These are phyloP conservation scores for Gremmenia infestans DNA, from an alignment of 2,329 filamentous ascomycete genomes.

Conservation along the genomic window DNA sequence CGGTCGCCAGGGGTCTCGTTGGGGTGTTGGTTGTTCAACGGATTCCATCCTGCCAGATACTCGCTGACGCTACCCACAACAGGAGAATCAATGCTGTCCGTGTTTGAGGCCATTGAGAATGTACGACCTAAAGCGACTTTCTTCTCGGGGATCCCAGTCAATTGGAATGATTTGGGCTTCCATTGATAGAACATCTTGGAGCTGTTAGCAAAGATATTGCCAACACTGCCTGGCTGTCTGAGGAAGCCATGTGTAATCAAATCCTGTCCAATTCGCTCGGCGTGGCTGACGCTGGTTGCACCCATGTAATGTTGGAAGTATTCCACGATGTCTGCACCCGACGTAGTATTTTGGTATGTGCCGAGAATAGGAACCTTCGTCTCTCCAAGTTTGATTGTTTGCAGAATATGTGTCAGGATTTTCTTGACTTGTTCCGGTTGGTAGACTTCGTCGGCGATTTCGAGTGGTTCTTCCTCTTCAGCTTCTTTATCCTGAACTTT, in stretches of 20 bases:
- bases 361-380: conserved; percentile 94
- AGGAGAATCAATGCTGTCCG: conserved; percentile 67
- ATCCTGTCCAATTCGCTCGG: conserved; percentile 93
- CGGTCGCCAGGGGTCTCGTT: conserved; percentile 88
- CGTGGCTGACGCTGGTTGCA: conserved; percentile 79
- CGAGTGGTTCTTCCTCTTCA: conserved; percentile 72
- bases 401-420: conserved; percentile 79
- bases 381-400: conserved; percentile 81
- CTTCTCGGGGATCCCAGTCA: conserved; percentile 85
- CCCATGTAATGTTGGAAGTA: conserved; percentile 88
- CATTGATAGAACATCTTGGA: conserved; percentile 97
- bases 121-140: conserved; percentile 68
- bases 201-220: conserved; percentile 94
- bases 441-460: conserved; percentile 88
- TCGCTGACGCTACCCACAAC: conserved; percentile 79
- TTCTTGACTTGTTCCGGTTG: conserved; percentile 84
- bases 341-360: conserved; percentile 88
- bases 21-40: conserved; percentile 82
- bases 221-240: conserved; percentile 87
- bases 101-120: conserved; percentile 62
- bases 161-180: conserved; percentile 84
- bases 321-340: conserved; percentile 88
- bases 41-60: conserved; percentile 88
- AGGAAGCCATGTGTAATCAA: conserved; percentile 81
- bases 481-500: conserved; percentile 71